phyloP scores from a whole-genome alignment of 2,329 filamentous ascomycete genomes.

The Paecilomyces fulvus region DNA sequence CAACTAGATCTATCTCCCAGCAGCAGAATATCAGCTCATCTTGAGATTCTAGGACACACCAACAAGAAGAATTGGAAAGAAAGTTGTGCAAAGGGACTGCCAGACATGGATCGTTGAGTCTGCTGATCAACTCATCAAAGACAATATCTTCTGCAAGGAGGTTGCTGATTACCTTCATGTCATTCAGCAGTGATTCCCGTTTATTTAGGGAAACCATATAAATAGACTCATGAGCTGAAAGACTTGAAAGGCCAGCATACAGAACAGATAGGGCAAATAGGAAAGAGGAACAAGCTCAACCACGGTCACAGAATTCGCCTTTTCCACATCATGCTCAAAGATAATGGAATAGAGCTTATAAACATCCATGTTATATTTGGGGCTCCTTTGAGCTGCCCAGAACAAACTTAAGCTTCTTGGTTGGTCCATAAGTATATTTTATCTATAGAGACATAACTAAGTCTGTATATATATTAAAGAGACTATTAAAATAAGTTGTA shows the following conservation, averaged over 20 bases:
- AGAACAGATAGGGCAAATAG: background rate
- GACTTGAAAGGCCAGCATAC: background rate
- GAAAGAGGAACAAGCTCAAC: background rate
- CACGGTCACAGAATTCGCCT: too few species aligned
- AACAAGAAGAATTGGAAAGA: slow-evolving; percentile 2
- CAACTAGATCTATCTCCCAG: background rate
- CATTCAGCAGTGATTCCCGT: slow-evolving; percentile 13
- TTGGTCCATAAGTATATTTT: too few species aligned
- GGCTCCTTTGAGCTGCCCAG: too few species aligned
- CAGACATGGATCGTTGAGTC: slow-evolving; percentile 32
- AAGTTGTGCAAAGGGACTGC: slow-evolving; percentile 23
- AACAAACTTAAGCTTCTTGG: too few species aligned
- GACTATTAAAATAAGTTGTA: too few species aligned
- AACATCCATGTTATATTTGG: too few species aligned
- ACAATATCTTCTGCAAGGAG: slow-evolving; percentile 16
- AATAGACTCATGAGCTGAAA: background rate
- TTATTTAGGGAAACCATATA: background rate
- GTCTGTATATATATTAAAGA: too few species aligned
- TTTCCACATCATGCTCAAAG: too few species aligned
- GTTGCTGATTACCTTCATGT: slow-evolving; percentile 17
- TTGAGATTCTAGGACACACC: background rate
- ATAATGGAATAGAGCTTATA: too few species aligned
- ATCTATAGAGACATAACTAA: too few species aligned
- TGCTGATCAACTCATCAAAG: slow-evolving; percentile 19
- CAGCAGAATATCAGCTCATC: background rate